phyloP scores from a whole-genome alignment of 2,329 filamentous ascomycete genomes.

The Cordyceps farinosa region DNA sequence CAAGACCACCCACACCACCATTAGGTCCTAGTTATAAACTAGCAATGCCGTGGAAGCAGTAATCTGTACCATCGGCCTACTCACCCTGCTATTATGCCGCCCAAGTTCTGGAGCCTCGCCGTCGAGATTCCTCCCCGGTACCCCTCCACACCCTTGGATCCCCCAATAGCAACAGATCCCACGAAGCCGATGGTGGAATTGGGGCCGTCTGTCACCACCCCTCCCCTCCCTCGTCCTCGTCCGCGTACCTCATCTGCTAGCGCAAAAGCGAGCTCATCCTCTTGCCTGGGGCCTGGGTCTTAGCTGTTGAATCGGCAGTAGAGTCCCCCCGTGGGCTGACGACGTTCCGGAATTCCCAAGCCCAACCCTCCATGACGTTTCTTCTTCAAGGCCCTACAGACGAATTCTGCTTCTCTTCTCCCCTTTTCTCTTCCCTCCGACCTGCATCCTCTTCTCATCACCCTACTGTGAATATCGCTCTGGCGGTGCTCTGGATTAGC shows the following conservation, averaged over 20 bases:
- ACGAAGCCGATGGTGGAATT: background rate
- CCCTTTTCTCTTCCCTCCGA: background rate
- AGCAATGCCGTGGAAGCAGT: background rate
- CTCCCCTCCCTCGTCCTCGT: background rate
- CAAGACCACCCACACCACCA: slow-evolving; percentile 12
- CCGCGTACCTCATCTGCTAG: background rate
- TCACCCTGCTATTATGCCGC: background rate
- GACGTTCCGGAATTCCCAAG: background rate
- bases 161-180: slow-evolving; percentile 2
- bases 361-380: background rate
- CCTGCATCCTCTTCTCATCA: background rate
- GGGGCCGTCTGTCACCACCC: background rate
- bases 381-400: background rate
- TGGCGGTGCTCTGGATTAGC: background rate
- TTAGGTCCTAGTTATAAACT: background rate
- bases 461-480: background rate
- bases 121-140: background rate
- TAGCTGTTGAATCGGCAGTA: background rate
- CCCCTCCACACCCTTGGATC: background rate
- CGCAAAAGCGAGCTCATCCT: background rate
- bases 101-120: slow-evolving; percentile 1
- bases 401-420: background rate
- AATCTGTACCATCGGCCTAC: background rate
- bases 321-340: background rate
- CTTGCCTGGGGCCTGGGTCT: background rate